Conservation (phyloP, 768 basidiomycete genomes). For the Collybiopsis confluens region DNA sequence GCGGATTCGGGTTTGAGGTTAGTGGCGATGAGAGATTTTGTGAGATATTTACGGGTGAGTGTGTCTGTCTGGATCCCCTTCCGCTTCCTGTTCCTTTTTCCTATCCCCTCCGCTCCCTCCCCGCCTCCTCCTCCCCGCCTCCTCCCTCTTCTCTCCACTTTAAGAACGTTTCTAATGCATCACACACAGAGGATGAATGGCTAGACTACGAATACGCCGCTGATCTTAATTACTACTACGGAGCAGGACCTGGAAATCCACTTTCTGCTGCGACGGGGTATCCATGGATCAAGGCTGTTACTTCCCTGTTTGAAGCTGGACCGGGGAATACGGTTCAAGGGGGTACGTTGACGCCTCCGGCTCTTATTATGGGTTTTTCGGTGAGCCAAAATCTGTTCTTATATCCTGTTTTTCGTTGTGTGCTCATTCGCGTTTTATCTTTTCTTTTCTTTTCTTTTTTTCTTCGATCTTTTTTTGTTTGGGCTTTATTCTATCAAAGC, state of each 20-base stretch:
- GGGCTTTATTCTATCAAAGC: too few relatives aligned
- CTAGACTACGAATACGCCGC: constrained; percentile 40
- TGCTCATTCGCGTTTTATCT: neutral
- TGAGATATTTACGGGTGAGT: constrained; percentile 34
- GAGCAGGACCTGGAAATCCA: constrained; percentile 42
- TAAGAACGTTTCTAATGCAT: too few relatives aligned
- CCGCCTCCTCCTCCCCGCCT: too few relatives aligned
- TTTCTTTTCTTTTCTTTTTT: neutral
- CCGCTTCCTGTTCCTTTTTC: too few relatives aligned
- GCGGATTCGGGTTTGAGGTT: constrained; percentile 35
- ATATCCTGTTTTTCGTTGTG: neutral
- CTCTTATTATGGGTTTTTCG: constrained; percentile 40
- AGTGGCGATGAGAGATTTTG: constrained; percentile 37
- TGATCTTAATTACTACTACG: constrained; percentile 44
- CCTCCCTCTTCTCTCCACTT: too few relatives aligned
- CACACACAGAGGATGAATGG: constrained; percentile 38
- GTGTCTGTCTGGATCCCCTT: too few relatives aligned
- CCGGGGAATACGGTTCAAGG: constrained; percentile 20
- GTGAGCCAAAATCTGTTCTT: constrained; percentile 19
- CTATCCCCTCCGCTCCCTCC: too few relatives aligned
- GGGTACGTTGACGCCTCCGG: constrained; percentile 30
- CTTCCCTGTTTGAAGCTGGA: constrained; percentile 30
- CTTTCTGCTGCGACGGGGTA: constrained; percentile 34
- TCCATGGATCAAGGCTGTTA: constrained; percentile 36
- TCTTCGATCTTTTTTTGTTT: neutral